Base-by-base conservation (phyloP, 148 eudicot species). In the Nyssa sinensis region DNA sequence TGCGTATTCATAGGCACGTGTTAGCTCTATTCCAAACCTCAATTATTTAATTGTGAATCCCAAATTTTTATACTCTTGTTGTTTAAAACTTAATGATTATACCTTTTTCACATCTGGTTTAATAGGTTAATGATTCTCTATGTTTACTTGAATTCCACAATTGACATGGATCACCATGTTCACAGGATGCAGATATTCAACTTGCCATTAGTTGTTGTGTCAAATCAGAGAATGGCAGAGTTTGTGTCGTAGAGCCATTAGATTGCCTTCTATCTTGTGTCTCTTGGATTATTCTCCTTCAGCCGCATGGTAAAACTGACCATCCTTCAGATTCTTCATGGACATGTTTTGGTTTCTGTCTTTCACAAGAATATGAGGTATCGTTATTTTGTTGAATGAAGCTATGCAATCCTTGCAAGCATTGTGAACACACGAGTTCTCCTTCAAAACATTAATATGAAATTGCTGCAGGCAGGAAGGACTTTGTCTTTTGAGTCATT, bases 351-450 rank as follows among this genome's bases (percentile, higher is more conserved):
- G 91, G 88, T 35, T 88, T 88, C 81, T 85, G 87, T 37, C 81
- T 88, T 69, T 77, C 91, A 16, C 91, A 83, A 80, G 91, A 85
- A 6, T 77, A 77, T 73, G 91, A 88, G 88, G 91, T 88, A 75
- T 7, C 67, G 47, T 55, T 55, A 49, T 55, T 4, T n/a, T 55
- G 21, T 13, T 27, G 19, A 34, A 37, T 57, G 25, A 32, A 41
- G 53, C 64, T 25, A 37, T 30, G 53, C 62, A 24, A 27, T 41
- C 9, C 29, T 12, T 55, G 24, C 9, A 47, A 39, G 39, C 37
- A 34, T 4, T 27, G 29, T 53, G 21, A 9, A 37, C 66, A 57
- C 58, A 23, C 30, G 6, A 25, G 28, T 35, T 57, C 33, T n/a
- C n/a, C n/a, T 32, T 23, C 37, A 44, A 14, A n/a, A 44, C 4